Base-by-base conservation (phyloP, 108 stramenopile species). In the Schizochytrium sp. region DNA sequence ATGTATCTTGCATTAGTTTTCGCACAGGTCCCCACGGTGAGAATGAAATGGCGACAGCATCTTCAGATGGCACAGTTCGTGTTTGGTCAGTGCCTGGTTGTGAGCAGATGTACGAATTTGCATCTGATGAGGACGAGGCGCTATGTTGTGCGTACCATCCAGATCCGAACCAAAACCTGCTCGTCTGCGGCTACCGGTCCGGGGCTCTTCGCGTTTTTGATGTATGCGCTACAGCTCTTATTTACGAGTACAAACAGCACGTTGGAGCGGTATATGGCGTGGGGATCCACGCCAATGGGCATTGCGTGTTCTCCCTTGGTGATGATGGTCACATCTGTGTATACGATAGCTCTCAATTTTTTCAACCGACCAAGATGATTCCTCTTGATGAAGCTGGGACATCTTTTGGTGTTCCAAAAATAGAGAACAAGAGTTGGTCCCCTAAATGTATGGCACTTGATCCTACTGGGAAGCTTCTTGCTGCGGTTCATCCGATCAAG, bases 191-290 rank as follows among this genome's bases (percentile, higher is more conserved):
- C n/a, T 95, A 93, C 89, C 72, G 15, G 41, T 89, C 90, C 61
- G 95, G 95, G 17, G 45, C 55, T 59, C 59, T 94, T 59, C 88
- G 95, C 4, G 89, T 94, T 19, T 93, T 95, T 57, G 92, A 94
- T 87, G 88, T 95, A 44, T 73, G 61, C 8, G 56, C 90, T 40
- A 76, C 92, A 47, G 38, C 44, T 4, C 64, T 87, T 46, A 2
- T 89, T 57, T 49, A 40, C n/a, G 93, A 93, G 73, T 59, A 88
- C 56, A 46, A 46, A 15, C 89, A 88, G 88, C 91, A 91, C 69
- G 28, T 50, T 42, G 83, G 40, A 8, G 61, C 57, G 40, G 89
- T 88, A 17, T 46, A 38, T 13, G 60, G 76, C 10, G 58, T 89
- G 3, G 72, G 55, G 42, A 46, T 89, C 88, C 42, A 40, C 40